These are phyloP conservation scores for Tritrichomonas foetus DNA, from an alignment of 208 protist genomes.

Conservation along the genomic window DNA sequence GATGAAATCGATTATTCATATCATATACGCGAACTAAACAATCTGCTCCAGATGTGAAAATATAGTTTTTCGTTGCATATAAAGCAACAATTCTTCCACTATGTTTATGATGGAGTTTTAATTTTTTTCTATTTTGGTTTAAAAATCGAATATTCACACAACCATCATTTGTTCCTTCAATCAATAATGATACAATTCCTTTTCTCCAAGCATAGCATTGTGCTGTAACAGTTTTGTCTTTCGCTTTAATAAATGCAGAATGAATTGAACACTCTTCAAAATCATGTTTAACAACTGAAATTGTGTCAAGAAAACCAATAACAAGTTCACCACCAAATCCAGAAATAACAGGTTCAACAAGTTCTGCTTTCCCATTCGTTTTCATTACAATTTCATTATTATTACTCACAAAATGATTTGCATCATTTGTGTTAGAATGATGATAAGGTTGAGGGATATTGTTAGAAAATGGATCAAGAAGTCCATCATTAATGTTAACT, in stretches of 20 bases:
- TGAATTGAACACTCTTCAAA: not conserved
- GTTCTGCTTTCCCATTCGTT: too few relatives aligned
- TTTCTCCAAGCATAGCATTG: not conserved
- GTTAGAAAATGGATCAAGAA: not conserved
- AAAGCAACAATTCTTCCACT: not conserved
- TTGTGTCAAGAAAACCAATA: not conserved
- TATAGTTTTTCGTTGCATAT: not conserved
- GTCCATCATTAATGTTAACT: too few relatives aligned
- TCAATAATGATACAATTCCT: not conserved
- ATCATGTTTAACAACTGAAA: not conserved
- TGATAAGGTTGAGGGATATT: too few relatives aligned
- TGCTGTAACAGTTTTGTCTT: not conserved
- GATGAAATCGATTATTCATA: not conserved
- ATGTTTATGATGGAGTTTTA: not conserved
- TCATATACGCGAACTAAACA: not conserved
- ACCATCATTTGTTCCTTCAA: not conserved
- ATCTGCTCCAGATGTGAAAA: not conserved
- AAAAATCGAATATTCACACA: not conserved
- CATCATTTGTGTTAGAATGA: too few relatives aligned
- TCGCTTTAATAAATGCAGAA: not conserved
- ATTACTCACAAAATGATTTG: too few relatives aligned
- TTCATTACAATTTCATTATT: too few relatives aligned
- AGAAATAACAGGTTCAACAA: not conserved
- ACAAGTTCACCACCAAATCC: not conserved
- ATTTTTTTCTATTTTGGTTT: not conserved